Conservation (phyloP, 371 early-diverging fungal species). For the Zancudomyces culisetae region DNA sequence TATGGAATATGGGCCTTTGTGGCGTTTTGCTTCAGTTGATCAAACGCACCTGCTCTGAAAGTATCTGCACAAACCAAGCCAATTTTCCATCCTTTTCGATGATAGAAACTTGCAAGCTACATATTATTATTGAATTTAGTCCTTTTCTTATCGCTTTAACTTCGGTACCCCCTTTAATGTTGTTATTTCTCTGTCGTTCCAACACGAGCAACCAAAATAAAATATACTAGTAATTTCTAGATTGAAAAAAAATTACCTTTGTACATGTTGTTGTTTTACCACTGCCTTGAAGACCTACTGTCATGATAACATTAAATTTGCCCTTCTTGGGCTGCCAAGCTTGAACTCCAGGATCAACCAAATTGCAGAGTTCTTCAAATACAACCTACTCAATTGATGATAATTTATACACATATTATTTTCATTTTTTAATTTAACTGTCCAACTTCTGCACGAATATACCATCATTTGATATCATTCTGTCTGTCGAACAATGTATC, state of each 20-base stretch:
- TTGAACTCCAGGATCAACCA: constrained; percentile 88
- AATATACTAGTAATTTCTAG: no score
- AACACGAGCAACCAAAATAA: no score
- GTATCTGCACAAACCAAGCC: constrained; percentile 98
- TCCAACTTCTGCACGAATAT: no score
- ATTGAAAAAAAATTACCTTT: constrained; percentile 50
- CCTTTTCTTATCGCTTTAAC: no score
- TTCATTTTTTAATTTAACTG: no score
- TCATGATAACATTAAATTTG: constrained; percentile 82
- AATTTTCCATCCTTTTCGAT: constrained; percentile 93
- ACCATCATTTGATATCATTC: no score
- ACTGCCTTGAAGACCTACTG: constrained; percentile 98
- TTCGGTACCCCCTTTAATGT: no score
- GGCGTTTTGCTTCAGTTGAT: constrained; percentile 98
- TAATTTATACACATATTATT: no score
- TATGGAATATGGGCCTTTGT: constrained; percentile 95
- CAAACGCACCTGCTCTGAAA: constrained; percentile 99
- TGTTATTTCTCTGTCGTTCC: no score
- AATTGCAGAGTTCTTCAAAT: constrained; percentile 80
- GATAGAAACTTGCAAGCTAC: constrained; percentile 80
- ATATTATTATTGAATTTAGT: no score
- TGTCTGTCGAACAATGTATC: neutral
- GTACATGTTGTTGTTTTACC: constrained; percentile 99
- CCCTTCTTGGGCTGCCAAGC: constrained; percentile 77
- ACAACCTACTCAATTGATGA: constrained; percentile 38